Evolutionary conservation across 2,329 filamentous ascomycete species (phyloP).

Genomic region (Verticillium nubilum): DNA sequence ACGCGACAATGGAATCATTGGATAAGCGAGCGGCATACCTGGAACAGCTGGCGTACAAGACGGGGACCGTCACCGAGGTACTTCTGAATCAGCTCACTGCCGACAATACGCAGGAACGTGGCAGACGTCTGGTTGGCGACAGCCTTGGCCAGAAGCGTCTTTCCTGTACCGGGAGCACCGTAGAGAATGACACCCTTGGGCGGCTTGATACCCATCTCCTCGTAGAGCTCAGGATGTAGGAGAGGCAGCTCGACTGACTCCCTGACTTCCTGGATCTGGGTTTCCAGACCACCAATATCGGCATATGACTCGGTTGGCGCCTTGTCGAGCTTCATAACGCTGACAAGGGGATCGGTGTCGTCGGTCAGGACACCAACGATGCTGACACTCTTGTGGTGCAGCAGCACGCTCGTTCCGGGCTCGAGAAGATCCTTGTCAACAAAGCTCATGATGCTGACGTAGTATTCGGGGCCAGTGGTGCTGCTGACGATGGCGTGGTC

Average conservation of each 20-base stretch:
- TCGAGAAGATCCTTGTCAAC: constrained; percentile 98
- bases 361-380: constrained; percentile 97
- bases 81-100: constrained; percentile 98
- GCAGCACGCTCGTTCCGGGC: constrained; percentile 87
- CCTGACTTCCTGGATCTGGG: constrained; percentile 94
- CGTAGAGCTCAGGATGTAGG: constrained; percentile 93
- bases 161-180: constrained; percentile 90
- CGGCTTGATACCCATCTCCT: constrained; percentile 99
- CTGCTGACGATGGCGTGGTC: constrained; percentile 98
- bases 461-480: constrained; percentile 96
- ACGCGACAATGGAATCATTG: neutral
- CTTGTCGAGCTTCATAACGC: constrained; percentile 99
- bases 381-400: constrained; percentile 97
- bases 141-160: constrained; percentile 97
- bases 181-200: constrained; percentile 99
- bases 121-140: constrained; percentile 98
- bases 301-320: constrained; percentile 97
- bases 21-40: constrained; percentile 39
- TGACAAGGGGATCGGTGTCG: constrained; percentile 90
- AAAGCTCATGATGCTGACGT: constrained; percentile 99
- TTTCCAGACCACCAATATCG: constrained; percentile 93
- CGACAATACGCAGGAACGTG: constrained; percentile 96
- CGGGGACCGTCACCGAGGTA: constrained; percentile 95
- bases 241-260: constrained; percentile 95
- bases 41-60: constrained; percentile 92